A percentile compares a stretch with the other conserved stretches of the same genome.
These are phyloP conservation scores for Collariella sp. DNA, from an alignment of 495 filamentous ascomycete species.

Conservation along the genomic window DNA sequence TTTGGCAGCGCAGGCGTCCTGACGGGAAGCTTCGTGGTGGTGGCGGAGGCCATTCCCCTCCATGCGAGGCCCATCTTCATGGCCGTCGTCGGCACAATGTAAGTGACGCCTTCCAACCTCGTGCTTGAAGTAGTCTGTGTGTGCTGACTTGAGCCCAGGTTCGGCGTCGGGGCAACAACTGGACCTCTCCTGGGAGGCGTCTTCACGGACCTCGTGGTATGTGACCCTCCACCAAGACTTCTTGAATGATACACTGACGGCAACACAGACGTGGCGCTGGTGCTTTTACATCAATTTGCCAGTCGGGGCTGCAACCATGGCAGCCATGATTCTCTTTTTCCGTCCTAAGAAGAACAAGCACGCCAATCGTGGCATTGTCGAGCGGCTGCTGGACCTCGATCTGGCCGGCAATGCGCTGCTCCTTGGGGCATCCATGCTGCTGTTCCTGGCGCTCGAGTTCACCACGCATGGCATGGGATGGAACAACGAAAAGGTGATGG, in stretches of 20 bases:
- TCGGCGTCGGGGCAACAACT: constrained; percentile 36
- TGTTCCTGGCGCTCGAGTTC: constrained; percentile 43
- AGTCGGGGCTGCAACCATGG: constrained; percentile 30
- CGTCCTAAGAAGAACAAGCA: constrained; percentile 20
- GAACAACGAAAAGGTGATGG: constrained; percentile 27
- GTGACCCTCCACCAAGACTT: not conserved
- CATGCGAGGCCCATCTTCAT: constrained; percentile 36
- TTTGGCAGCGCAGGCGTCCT: constrained; percentile 38
- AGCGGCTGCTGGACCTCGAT: constrained; percentile 38
- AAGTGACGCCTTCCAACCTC: not conserved
- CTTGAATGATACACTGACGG: not conserved
- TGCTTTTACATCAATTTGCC: constrained; percentile 49
- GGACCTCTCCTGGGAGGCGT: constrained; percentile 43
- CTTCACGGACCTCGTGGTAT: constrained; percentile 40
- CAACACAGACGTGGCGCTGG: constrained; percentile 39
- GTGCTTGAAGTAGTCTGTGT: constrained; percentile 29
- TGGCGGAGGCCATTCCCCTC: constrained; percentile 43
- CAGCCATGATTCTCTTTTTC: constrained; percentile 37
- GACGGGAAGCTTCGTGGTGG: constrained; percentile 39
- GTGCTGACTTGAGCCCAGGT: constrained; percentile 27
- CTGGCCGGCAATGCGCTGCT: constrained; percentile 40
- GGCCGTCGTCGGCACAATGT: constrained; percentile 29
- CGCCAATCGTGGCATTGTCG: constrained; percentile 12
- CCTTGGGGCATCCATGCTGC: constrained; percentile 33
- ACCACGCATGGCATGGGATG: constrained; percentile 40